Evolutionary conservation across 176 grass and related monocot species (phyloP).

Genomic region (Saccharum officinarum): DNA sequence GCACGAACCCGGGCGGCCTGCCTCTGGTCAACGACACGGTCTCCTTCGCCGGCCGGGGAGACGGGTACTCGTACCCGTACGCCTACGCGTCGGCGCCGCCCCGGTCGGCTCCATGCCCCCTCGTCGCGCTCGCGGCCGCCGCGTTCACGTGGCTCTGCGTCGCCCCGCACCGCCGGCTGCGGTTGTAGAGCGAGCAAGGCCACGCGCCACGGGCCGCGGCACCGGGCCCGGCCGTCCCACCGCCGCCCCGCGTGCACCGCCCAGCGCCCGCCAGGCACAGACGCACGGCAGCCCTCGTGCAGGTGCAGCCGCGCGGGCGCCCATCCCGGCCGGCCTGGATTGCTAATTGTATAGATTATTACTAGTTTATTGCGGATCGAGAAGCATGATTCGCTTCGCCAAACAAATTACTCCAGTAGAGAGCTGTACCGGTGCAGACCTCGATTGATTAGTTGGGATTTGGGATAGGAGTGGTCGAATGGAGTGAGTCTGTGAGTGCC

Average conservation of each 20-base stretch:
- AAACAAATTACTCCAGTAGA: neutral
- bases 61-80: neutral
- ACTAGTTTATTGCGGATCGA: neutral
- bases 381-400: neutral
- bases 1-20: constrained; percentile 30
- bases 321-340: neutral
- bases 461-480: neutral
- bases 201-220: neutral
- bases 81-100: neutral
- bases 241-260: neutral
- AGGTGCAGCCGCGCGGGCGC: neutral
- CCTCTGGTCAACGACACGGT: constrained; percentile 58
- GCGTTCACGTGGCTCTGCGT: constrained; percentile 24
- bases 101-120: neutral
- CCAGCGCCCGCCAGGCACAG: neutral
- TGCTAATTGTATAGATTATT: constrained; percentile 17
- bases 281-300: neutral
- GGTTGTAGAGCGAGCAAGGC: constrained; percentile 4
- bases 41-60: constrained; percentile 33
- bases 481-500: neutral
- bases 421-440: no score
- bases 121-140: neutral
- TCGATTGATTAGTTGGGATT: neutral
- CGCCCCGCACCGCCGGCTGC: neutral
- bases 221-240: neutral